phyloP scores from a whole-genome alignment of 495 filamentous ascomycete genomes.

The Tuber microsphaerosporum region DNA sequence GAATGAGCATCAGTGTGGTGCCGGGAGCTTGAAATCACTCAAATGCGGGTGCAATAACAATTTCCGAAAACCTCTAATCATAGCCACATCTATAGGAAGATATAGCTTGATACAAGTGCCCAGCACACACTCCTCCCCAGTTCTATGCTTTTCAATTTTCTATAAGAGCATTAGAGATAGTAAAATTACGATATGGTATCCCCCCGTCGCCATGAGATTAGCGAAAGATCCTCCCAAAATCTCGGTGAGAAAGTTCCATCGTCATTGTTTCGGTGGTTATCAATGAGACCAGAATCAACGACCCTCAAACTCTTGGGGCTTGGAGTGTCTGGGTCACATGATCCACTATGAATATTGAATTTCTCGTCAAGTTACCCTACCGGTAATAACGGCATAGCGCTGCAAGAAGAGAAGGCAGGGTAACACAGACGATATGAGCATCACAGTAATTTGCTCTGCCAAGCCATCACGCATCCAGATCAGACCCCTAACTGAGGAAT shows the following conservation, averaged over 20 bases:
- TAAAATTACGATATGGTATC: not conserved
- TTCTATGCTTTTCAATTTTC: no score
- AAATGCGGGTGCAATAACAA: no score
- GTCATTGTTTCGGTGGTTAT: not conserved
- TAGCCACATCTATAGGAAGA: no score
- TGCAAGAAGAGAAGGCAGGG: not conserved
- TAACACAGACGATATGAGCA: not conserved
- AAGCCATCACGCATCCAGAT: not conserved
- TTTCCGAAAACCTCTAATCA: no score
- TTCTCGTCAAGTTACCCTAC: not conserved
- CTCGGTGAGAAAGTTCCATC: not conserved
- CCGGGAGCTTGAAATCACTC: no score
- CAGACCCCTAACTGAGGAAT: not conserved
- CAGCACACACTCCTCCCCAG: no score
- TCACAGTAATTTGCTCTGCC: not conserved
- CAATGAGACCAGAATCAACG: not conserved
- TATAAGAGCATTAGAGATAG: no score
- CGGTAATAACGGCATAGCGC: not conserved
- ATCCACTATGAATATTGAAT: not conserved
- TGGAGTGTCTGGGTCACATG: not conserved
- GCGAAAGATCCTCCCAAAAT: not conserved
- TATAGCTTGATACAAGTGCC: no score
- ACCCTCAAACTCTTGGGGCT: not conserved
- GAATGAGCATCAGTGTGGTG: not conserved
- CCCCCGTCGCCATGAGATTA: not conserved